phyloP scores from a whole-genome alignment of 2,329 filamentous ascomycete species.

The Fusarium sp. region DNA sequence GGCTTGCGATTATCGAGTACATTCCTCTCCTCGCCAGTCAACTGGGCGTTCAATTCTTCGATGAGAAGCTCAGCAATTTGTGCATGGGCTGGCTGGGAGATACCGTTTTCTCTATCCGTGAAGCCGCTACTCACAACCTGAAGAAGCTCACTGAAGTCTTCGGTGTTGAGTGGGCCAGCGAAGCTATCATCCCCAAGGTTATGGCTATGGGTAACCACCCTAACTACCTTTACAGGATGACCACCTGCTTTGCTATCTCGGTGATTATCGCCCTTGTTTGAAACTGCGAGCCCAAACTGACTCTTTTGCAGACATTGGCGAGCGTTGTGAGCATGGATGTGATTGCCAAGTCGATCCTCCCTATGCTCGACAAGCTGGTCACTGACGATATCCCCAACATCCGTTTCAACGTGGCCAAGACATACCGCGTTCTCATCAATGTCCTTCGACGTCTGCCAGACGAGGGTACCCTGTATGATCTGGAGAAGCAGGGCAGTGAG shows the following conservation, averaged over 20 bases:
- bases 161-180: constrained; percentile 95
- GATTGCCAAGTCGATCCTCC: constrained; percentile 90
- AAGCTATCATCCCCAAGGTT: constrained; percentile 97
- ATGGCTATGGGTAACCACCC: constrained; percentile 98
- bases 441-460: constrained; percentile 92
- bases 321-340: constrained; percentile 93
- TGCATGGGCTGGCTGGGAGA: constrained; percentile 99
- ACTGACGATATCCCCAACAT: constrained; percentile 98
- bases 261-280: constrained; percentile 65
- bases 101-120: constrained; percentile 97
- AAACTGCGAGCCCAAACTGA: constrained; percentile 33
- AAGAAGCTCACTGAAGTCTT: constrained; percentile 99
- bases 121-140: constrained; percentile 95
- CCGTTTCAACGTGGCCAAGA: constrained; percentile 99
- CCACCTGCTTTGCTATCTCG: constrained; percentile 98
- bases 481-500: constrained; percentile 79
- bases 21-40: constrained; percentile 96
- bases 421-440: constrained; percentile 87
- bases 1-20: constrained; percentile 98
- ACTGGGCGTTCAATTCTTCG: constrained; percentile 96
- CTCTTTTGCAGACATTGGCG: constrained; percentile 77
- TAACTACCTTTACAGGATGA: constrained; percentile 99
- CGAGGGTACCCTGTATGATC: constrained; percentile 82
- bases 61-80: constrained; percentile 92
- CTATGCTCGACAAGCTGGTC: constrained; percentile 94